Conservation (phyloP, 2,329 filamentous ascomycete genomes). For the Aureobasidium melanogenum region DNA sequence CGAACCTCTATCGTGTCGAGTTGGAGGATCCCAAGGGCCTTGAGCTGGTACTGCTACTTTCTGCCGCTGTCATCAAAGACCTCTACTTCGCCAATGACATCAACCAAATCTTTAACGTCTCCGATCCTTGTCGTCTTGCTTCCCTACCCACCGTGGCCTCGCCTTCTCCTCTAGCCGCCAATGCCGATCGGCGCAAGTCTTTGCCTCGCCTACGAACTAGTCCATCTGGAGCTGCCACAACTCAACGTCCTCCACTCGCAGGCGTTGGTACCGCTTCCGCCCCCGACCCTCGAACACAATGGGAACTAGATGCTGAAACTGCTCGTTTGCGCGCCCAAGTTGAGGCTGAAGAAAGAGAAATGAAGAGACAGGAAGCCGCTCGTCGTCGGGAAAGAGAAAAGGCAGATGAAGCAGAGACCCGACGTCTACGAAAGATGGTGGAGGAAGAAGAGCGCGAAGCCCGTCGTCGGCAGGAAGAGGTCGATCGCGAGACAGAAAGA, state of each 20-base stretch:
- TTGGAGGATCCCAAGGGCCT: constrained; percentile 91
- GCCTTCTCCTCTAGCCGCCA: constrained; percentile 15
- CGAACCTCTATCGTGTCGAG: constrained; percentile 81
- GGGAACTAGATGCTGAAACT: constrained; percentile 44
- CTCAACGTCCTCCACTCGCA: background rate
- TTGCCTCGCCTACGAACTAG: constrained; percentile 22
- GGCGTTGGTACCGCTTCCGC: constrained; percentile 23
- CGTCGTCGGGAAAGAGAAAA: constrained; percentile 48
- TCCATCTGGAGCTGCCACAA: background rate
- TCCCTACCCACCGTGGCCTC: constrained; percentile 14
- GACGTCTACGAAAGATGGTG: constrained; percentile 56
- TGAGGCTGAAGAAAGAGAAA: constrained; percentile 34
- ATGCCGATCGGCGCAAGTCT: constrained; percentile 17
- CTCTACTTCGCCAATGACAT: constrained; percentile 52
- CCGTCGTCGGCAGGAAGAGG: constrained; percentile 42
- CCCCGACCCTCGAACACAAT: constrained; percentile 44
- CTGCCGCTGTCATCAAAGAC: constrained; percentile 53
- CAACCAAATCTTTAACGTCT: constrained; percentile 70
- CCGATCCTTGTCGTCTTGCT: constrained; percentile 32
- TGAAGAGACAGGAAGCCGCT: constrained; percentile 32
- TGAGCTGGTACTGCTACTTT: constrained; percentile 65
- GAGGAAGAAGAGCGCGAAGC: constrained; percentile 57
- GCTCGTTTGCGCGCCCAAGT: constrained; percentile 35
- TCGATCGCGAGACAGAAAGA: constrained; percentile 67
- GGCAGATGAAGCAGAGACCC: constrained; percentile 49